Base-by-base conservation (phyloP, 148 eudicot species). In the Vaccinium darrowii region DNA sequence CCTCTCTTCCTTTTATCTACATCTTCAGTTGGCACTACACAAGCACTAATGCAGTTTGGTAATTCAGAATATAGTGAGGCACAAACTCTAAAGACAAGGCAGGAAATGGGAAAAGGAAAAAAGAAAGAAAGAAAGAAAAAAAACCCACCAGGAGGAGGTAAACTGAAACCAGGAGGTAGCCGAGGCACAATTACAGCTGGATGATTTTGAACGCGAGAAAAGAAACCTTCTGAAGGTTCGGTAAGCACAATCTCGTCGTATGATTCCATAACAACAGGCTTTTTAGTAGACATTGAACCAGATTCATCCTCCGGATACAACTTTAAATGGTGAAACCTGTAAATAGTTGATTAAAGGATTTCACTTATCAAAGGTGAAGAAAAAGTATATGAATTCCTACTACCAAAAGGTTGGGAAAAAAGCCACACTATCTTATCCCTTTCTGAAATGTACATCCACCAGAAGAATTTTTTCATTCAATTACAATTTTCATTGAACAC, bases 281-380 rank as follows among this genome's bases (percentile, higher is more conserved):
- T 92, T 86, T 91, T 92, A 33, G 83, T 87, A 58, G 93, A 91
- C 84, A 91, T 69, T 23, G 91, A 88, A 82, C 92, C 93, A 69
- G 92, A 85, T 69, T 91, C 95, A 67, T 92, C 91, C 83, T 91
- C 94, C 3, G 94, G 91, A 52, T 91, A 90, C 84, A 93, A 82
- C 87, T 88, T 93, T 85, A 93, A 81, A 84, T 93, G 93, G 85
- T 91, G 95, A 87, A 84, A 89, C 82, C 92, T 91, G 89, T 63
- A 84, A 53, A 71, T 19, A 65, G 47, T 57, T 69, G 16, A 79
- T 79, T 33, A 54, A 79, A 1, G 21, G 49, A 54, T 56, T 79
- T 57, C 82, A 79, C 49, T 30, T 2, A 27, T 25, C 60, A 16
- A 57, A 78, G 63, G 58, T 33, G 67, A 57, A 33, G 23, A 57